Percentiles rank a stretch among this genome's conserved stretches.
These are phyloP conservation scores for Neonectria punicea DNA, from an alignment of 2,329 filamentous ascomycete genomes.

Conservation along the genomic window DNA sequence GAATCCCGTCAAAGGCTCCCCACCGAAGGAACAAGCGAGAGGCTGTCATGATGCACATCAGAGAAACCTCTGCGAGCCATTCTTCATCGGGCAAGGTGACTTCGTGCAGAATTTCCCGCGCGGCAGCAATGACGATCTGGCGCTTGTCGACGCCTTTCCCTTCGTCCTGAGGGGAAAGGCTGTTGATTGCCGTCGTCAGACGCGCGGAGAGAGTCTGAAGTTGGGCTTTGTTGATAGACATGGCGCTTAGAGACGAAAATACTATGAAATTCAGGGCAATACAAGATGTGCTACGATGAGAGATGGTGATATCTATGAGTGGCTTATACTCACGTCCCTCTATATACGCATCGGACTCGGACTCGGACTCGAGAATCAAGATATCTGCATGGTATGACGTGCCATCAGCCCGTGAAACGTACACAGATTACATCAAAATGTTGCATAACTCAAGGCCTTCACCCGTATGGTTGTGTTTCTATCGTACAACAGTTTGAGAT, in stretches of 20 bases:
- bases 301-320: background rate
- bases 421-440: background rate
- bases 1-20: constrained; percentile 47
- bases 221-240: constrained; percentile 4
- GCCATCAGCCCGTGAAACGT: background rate
- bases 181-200: constrained; percentile 3
- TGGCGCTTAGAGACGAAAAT: background rate
- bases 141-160: background rate
- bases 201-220: background rate
- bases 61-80: constrained; percentile 8
- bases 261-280: background rate
- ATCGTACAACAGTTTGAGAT: background rate
- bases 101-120: constrained; percentile 12
- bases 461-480: background rate
- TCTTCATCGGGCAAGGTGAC: constrained; percentile 16
- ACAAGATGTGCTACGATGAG: too few relatives aligned
- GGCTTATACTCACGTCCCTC: too few relatives aligned
- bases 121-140: constrained; percentile 4
- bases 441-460: background rate
- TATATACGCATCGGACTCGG: background rate
- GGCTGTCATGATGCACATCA: constrained; percentile 31
- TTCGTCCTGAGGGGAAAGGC: background rate
- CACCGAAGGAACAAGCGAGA: constrained; percentile 46
- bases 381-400: background rate
- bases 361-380: background rate